Percentiles rank a stretch among this genome's conserved stretches.
phyloP scores from a whole-genome alignment of 2,329 filamentous ascomycete species.

The Neonectria magnoliae region DNA sequence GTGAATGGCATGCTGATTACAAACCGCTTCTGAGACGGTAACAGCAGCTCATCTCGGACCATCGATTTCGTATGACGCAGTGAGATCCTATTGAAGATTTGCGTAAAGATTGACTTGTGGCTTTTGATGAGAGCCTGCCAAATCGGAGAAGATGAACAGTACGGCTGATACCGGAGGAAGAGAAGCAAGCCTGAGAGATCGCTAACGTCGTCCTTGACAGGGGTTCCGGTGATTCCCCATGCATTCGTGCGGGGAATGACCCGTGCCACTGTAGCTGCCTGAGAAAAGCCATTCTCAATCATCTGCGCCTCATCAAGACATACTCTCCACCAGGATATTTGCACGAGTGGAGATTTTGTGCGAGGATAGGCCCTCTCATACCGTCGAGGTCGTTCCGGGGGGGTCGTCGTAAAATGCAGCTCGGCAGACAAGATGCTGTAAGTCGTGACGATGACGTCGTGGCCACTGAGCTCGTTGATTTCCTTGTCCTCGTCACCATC shows the following conservation, averaged over 20 bases:
- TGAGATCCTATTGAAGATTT: constrained; percentile 76
- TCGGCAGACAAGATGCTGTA: constrained; percentile 81
- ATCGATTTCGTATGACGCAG: constrained; percentile 87
- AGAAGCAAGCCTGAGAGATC: constrained; percentile 84
- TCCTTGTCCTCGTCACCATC: constrained; percentile 52
- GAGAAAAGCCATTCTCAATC: constrained; percentile 88
- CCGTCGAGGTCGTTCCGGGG: constrained; percentile 74
- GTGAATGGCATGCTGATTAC: constrained; percentile 92
- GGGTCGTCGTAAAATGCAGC: constrained; percentile 77
- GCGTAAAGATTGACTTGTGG: constrained; percentile 71
- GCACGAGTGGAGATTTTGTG: constrained; percentile 78
- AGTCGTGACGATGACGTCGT: constrained; percentile 72
- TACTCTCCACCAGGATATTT: constrained; percentile 89
- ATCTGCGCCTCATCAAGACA: constrained; percentile 86
- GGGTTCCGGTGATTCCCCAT: constrained; percentile 92
- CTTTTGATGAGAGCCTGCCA: constrained; percentile 74
- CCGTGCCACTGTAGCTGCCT: constrained; percentile 82
- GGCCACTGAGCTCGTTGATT: constrained; percentile 56
- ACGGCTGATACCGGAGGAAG: constrained; percentile 84
- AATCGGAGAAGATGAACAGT: constrained; percentile 68
- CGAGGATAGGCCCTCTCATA: constrained; percentile 73
- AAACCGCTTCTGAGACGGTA: constrained; percentile 86
- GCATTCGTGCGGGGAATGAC: constrained; percentile 85
- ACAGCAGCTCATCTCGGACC: constrained; percentile 78
- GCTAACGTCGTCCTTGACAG: constrained; percentile 79